Conservation (phyloP, 78 protist genomes). For the Bigelowiella natans region DNA sequence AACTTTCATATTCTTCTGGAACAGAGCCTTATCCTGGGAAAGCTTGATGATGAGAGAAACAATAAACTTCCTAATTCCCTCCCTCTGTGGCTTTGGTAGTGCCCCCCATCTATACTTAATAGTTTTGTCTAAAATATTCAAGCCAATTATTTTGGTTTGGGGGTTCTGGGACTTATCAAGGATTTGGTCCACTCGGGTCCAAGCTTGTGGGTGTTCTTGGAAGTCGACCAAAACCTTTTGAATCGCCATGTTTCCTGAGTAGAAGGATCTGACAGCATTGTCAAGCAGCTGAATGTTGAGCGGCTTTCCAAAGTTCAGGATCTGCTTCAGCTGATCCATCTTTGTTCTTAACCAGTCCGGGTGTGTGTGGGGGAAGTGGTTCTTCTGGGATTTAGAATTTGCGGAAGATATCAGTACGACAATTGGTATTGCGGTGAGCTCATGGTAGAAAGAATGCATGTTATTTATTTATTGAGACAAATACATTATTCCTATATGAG, state of each 20-base stretch:
- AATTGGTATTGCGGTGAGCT: too few relatives aligned
- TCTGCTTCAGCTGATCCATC: conserved; percentile 41
- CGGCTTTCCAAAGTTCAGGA: conserved; percentile 58
- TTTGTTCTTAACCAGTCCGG: too few relatives aligned
- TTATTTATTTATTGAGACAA: too few relatives aligned
- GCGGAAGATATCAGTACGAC: too few relatives aligned
- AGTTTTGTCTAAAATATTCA: conserved; percentile 50
- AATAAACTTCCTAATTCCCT: conserved; percentile 66
- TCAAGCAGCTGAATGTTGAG: conserved; percentile 53
- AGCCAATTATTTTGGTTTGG: conserved; percentile 48
- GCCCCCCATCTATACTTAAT: conserved; percentile 69
- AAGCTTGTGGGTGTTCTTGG: conserved; percentile 69
- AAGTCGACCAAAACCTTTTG: conserved; percentile 52
- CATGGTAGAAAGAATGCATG: too few relatives aligned
- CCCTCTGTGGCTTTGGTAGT: conserved; percentile 63
- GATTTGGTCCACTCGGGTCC: conserved; percentile 75
- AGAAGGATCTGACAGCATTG: conserved; percentile 32
- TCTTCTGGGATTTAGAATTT: too few relatives aligned
- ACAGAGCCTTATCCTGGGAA: conserved; percentile 34
- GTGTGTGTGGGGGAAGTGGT: too few relatives aligned
- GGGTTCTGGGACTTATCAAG: conserved; percentile 34
- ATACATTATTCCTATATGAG: too few relatives aligned
- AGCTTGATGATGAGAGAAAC: conserved; percentile 57
- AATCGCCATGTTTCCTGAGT: conserved; percentile 20
- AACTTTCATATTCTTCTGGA: conserved; percentile 15